A percentile compares a stretch with the other conserved stretches of the same genome.
Evolutionary conservation across 768 basidiomycete genomes (phyloP).

Genomic region (Tulasnella sp.): DNA sequence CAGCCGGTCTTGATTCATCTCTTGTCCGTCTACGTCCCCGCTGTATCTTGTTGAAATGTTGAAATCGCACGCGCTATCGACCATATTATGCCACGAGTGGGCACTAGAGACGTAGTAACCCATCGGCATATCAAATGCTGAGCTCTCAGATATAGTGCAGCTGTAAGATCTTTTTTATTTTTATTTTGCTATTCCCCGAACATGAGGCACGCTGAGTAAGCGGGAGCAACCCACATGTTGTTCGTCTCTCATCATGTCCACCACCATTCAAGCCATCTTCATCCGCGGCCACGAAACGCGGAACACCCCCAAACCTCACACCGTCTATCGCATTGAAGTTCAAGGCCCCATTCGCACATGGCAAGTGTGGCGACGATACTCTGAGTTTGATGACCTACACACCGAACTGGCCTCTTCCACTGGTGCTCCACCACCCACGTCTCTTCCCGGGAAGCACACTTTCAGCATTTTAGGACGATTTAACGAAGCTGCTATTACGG

Average conservation of each 20-base stretch:
- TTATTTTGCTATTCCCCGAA: no score
- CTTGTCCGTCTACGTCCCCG: no score
- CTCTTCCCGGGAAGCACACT: constrained; percentile 78
- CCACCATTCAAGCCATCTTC: constrained; percentile 67
- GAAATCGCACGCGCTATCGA: no score
- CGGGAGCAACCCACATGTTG: neutral
- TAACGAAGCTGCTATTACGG: constrained; percentile 44
- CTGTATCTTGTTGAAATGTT: no score
- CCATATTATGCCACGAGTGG: no score
- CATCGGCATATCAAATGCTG: no score
- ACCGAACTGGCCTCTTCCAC: constrained; percentile 68
- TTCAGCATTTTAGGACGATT: constrained; percentile 47
- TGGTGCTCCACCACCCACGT: constrained; percentile 64
- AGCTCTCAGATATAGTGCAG: no score
- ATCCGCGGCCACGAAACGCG: constrained; percentile 58
- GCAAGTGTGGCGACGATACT: constrained; percentile 91
- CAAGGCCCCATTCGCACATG: constrained; percentile 84
- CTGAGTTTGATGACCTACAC: constrained; percentile 84
- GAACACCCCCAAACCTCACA: constrained; percentile 64
- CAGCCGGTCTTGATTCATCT: no score
- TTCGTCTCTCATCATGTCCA: constrained; percentile 20
- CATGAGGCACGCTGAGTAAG: no score
- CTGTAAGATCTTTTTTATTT: no score
- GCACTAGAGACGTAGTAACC: no score
- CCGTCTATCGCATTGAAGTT: constrained; percentile 73